Conservation (phyloP, 352 stramenopile genomes). For the Pythium grandisporangium region DNA sequence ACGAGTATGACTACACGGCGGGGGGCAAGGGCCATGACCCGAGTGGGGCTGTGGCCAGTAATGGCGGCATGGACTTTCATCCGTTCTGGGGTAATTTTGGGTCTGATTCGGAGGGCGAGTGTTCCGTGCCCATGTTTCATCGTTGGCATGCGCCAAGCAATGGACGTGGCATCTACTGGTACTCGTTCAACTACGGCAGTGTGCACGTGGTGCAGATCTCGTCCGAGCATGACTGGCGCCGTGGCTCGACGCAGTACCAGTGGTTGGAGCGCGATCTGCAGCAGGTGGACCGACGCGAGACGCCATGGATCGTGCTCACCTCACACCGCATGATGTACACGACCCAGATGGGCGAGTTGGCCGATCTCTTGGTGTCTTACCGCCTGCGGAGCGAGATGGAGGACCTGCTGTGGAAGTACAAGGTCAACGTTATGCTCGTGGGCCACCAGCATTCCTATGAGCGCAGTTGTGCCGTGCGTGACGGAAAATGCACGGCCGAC, state of each 20-base stretch:
- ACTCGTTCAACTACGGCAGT: slow-evolving; percentile 87
- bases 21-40: slow-evolving; percentile 41
- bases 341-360: slow-evolving; percentile 55
- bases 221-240: slow-evolving; percentile 86
- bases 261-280: slow-evolving; percentile 86
- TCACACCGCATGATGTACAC: slow-evolving; percentile 89
- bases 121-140: slow-evolving; percentile 68
- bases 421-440: slow-evolving; percentile 88
- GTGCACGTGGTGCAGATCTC: slow-evolving; percentile 90
- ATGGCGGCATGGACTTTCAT: slow-evolving; percentile 63
- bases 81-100: slow-evolving; percentile 65
- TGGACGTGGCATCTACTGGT: slow-evolving; percentile 75
- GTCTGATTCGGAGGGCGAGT: slow-evolving; percentile 60
- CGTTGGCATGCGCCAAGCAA: slow-evolving; percentile 56
- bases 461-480: slow-evolving; percentile 74
- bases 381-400: slow-evolving; percentile 87
- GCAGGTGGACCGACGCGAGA: slow-evolving; percentile 71
- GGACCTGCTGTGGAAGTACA: slow-evolving; percentile 76
- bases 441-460: slow-evolving; percentile 92
- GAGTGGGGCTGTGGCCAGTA: slow-evolving; percentile 25
- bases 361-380: slow-evolving; percentile 56
- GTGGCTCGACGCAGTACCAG: slow-evolving; percentile 80
- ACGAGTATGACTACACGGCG: slow-evolving; percentile 69
- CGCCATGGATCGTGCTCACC: slow-evolving; percentile 90
- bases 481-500: slow-evolving; percentile 62